These are phyloP conservation scores for Ustilaginoidea virens DNA, from an alignment of 2,329 filamentous ascomycete species.

Conservation along the genomic window DNA sequence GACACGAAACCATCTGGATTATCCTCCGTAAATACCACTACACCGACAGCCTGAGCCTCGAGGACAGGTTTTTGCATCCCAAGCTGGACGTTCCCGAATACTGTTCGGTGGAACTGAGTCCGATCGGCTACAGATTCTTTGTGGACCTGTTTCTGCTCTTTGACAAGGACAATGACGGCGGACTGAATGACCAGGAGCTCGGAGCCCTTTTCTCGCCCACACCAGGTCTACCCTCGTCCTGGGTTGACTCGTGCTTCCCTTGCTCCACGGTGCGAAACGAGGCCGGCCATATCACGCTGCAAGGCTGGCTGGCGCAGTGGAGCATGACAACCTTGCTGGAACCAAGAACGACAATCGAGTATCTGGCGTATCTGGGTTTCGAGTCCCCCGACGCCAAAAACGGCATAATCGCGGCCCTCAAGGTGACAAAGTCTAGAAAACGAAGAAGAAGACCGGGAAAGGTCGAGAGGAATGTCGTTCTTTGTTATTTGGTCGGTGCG, in stretches of 20 bases:
- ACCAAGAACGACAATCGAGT: slow-evolving; percentile 87
- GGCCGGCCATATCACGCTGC: slow-evolving; percentile 84
- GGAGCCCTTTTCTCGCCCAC: slow-evolving; percentile 82
- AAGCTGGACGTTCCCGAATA: slow-evolving; percentile 89
- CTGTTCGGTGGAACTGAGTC: slow-evolving; percentile 85
- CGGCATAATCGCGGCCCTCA: slow-evolving; percentile 68
- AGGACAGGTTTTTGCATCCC: slow-evolving; percentile 81
- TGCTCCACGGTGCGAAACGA: slow-evolving; percentile 91
- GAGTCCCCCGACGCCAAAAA: slow-evolving; percentile 65
- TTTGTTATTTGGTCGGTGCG: slow-evolving; percentile 83
- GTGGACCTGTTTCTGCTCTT: slow-evolving; percentile 91
- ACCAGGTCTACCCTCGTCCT: slow-evolving; percentile 72
- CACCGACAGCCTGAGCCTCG: slow-evolving; percentile 83
- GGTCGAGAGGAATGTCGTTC: slow-evolving; percentile 85
- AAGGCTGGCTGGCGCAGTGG: slow-evolving; percentile 98
- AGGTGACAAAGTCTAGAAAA: slow-evolving; percentile 85
- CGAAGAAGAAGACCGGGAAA: slow-evolving; percentile 65
- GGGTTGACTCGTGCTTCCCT: slow-evolving; percentile 80
- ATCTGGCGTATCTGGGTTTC: slow-evolving; percentile 91
- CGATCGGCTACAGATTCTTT: slow-evolving; percentile 90
- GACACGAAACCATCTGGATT: slow-evolving; percentile 97
- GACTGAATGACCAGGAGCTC: slow-evolving; percentile 73
- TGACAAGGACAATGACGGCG: slow-evolving; percentile 95
- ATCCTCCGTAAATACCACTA: slow-evolving; percentile 92
- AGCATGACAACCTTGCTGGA: slow-evolving; percentile 98